These are phyloP conservation scores for Conringia planisiliqua DNA, from an alignment of 345 rosid genomes.

Conservation along the genomic window DNA sequence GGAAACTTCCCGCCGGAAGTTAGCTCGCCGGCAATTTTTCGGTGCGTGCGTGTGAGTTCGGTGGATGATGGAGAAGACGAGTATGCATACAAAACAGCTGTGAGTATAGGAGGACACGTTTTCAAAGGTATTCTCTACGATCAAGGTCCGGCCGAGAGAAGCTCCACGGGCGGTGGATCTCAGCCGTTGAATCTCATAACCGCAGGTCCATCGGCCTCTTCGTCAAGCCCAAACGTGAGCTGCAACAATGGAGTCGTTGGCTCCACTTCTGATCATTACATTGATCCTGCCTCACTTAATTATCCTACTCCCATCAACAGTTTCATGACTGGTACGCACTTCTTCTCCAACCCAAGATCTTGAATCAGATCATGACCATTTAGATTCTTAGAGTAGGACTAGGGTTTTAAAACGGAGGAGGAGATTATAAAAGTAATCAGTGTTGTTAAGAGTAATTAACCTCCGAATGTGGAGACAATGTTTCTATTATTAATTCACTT, in stretches of 20 bases:
- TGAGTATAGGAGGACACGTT: conserved; percentile 77
- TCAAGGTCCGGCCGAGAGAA: conserved; percentile 51
- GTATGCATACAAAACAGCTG: conserved; percentile 79
- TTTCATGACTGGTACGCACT: conserved; percentile 78
- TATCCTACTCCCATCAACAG: conserved; percentile 76
- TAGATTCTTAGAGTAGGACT: conserved; percentile 14
- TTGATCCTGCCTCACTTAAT: conserved; percentile 22
- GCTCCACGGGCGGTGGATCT: conserved; percentile 21
- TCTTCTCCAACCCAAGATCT: conserved; percentile 84
- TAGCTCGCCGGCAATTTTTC: conserved; percentile 57
- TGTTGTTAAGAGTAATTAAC: background rate
- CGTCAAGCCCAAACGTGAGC: conserved; percentile 37
- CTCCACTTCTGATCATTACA: conserved; percentile 30
- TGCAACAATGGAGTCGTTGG: conserved; percentile 31
- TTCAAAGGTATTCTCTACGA: conserved; percentile 91
- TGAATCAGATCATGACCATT: conserved; percentile 12
- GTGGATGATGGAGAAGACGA: conserved; percentile 75
- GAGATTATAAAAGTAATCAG: background rate
- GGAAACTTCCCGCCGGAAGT: conserved; percentile 70
- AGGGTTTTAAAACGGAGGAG: background rate
- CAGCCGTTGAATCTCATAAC: conserved; percentile 49
- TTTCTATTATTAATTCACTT: background rate
- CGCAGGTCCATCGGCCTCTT: conserved; percentile 29
- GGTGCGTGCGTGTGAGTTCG: conserved; percentile 68
- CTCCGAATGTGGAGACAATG: background rate